phyloP scores from a whole-genome alignment of 2,329 filamentous ascomycete genomes.

The Orbilia blumenaviensis region DNA sequence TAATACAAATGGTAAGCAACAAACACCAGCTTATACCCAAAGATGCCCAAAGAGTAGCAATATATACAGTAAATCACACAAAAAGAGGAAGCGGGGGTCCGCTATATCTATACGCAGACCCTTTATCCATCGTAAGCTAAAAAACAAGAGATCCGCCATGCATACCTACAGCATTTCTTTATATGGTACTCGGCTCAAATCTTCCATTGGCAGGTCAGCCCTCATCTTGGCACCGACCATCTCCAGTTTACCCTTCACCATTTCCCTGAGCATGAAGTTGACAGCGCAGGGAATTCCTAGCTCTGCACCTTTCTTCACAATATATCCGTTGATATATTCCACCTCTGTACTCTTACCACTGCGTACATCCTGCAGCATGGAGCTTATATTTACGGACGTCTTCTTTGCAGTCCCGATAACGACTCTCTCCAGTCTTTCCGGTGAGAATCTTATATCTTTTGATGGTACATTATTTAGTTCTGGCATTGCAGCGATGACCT shows the following conservation, averaged over 20 bases:
- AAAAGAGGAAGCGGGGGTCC: too few species aligned
- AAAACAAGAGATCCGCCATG: neutral
- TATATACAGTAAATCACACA: conserved; percentile 4
- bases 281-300: conserved; percentile 75
- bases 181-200: neutral
- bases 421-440: conserved; percentile 63
- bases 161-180: neutral
- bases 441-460: conserved; percentile 53
- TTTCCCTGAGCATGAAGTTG: conserved; percentile 76
- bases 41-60: conserved; percentile 1
- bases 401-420: conserved; percentile 60
- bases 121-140: neutral
- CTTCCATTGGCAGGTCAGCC: conserved; percentile 36
- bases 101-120: neutral
- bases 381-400: conserved; percentile 62
- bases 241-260: conserved; percentile 76
- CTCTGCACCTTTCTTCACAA: conserved; percentile 76
- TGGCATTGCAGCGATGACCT: conserved; percentile 76
- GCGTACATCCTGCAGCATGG: conserved; percentile 74
- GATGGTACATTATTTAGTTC: conserved; percentile 74
- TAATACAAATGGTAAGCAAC: neutral
- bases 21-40: neutral
- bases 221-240: conserved; percentile 60
- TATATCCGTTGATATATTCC: conserved; percentile 87
- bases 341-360: conserved; percentile 75